Base-by-base conservation (phyloP, 2,329 filamentous ascomycete species). In the Bipolaris zeicola region DNA sequence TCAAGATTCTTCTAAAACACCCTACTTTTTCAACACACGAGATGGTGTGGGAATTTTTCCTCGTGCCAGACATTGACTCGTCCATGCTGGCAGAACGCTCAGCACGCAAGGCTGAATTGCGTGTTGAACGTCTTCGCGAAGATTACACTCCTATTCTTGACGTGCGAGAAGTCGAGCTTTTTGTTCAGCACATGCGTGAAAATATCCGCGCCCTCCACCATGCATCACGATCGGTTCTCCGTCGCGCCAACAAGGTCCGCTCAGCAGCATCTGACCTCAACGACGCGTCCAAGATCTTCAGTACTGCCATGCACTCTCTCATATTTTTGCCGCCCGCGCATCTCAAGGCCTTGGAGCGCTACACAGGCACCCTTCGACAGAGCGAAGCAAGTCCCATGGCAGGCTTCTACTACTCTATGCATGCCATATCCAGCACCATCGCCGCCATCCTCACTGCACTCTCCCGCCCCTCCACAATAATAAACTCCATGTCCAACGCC, bases 41-140 rank as follows among this genome's bases (percentile, higher is more conserved):
- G 78, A 92, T 98, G 84, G 83, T 99, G 2, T 99, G 95, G 96
- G 95, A 99, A 69, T 99, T 99, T 78, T 96, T 99, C 77, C 83
- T 99, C 0, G 93, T 99, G 11, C 95, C 95, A 1, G 95, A 99
- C 65, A 86, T 99, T 47, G 91, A 96, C 72, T 85, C 91, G 0
- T 87, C 92, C 18, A 92, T 93, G 85, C 94, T 98, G 83, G 89
- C 91, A 50, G 89, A 96, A 74, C 87, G 95, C 47, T 96, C 91
- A 61, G 87, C 87, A 52, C 86, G 92, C 60, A 99, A 99, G 77
- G 90, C 92, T 3, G 89, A 93, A 73, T 87, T 89, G 0, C 85
- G 94, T 26, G 81, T 86, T 3, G 95, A 99, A 71, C 93, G 88
- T 53, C 89, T 99, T 33, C 85, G 87, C 50, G 95, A 99, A 58